phyloP scores from a whole-genome alignment of 225 moss, liverwort and hornwort genomes.

The Sphagnum contortum region DNA sequence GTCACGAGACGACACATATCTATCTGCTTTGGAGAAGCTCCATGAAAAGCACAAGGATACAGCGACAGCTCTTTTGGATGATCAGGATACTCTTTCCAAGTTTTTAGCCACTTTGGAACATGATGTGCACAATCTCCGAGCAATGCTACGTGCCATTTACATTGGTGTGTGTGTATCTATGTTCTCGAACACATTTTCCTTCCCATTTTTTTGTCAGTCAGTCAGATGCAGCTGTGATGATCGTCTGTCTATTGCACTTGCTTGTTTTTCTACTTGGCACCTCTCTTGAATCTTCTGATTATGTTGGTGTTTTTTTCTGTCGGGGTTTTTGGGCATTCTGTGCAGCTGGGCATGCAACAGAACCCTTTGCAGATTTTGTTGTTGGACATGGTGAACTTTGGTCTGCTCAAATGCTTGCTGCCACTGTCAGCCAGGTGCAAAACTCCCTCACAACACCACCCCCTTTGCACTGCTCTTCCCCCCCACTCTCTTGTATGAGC shows the following conservation, averaged over 20 bases:
- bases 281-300: too few relatives aligned
- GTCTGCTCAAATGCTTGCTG: slow-evolving; percentile 91
- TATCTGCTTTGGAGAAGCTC: slow-evolving; percentile 52
- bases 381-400: slow-evolving; percentile 95
- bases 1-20: slow-evolving; percentile 63
- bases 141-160: slow-evolving; percentile 89
- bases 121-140: slow-evolving; percentile 69
- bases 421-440: slow-evolving; percentile 80
- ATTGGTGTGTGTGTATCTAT: slow-evolving; percentile 40
- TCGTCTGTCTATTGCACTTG: too few relatives aligned
- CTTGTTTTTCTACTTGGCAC: too few relatives aligned
- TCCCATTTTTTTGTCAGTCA: too few relatives aligned
- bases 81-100: slow-evolving; percentile 51
- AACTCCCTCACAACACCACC: background rate
- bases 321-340: too few relatives aligned
- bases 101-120: slow-evolving; percentile 56
- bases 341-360: slow-evolving; percentile 91
- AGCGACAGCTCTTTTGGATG: slow-evolving; percentile 52
- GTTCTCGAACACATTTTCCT: too few relatives aligned
- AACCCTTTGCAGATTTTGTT: slow-evolving; percentile 83
- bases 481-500: too few relatives aligned
- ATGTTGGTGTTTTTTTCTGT: too few relatives aligned
- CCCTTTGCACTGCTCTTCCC: too few relatives aligned
- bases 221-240: too few relatives aligned
- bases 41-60: slow-evolving; percentile 63